Base-by-base conservation (phyloP, 2,329 filamentous ascomycete species). In the Calonectria multiphialidica region DNA sequence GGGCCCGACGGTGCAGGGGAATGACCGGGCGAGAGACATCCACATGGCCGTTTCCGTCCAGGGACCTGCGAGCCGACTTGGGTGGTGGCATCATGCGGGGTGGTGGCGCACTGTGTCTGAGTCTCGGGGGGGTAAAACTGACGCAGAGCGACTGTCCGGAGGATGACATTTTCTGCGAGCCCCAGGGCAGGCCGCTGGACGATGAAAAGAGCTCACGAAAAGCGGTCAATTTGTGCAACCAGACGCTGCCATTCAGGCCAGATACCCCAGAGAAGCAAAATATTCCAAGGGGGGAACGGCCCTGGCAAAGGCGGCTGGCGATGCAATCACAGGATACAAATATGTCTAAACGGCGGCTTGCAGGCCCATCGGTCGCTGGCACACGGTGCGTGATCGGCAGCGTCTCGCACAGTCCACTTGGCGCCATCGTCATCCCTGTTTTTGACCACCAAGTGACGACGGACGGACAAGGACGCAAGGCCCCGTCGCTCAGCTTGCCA, bases 341-440 rank as follows among this genome's bases (percentile, higher is more conserved):
- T 35, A 44, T 33, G 68, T 55, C 55, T 28, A 44, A 57, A 40
- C 23, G 66, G 47, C 37, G 37, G 30, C 30, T 45, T 44, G 47
- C 55, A 57, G 37, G 45, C 49, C 61, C 66, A 72, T 73, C 61
- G 68, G 68, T 66, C 63, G 65, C 65, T 68, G 35, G 25, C 45
- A n/a, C 33, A 79, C 77, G 70, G 77, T 79, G 72, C 64, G 72
- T 73, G 73, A 76, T 76, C 70, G 40, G 13, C 61, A n/a, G 66
- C 33, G 33, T 61, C 66, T 72, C 71, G 64, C 75, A 79, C 77
- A 7, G 77, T 74, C 9, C 37, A 59, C 75, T 77, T 79, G 77
- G 78, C 78, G 76, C 73, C 78, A 75, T 73, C 73, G n/a, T 57
- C 37, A 79, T 80, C 78, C 78, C 75, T 79, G 78, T 80, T 79